A percentile compares a stretch with the other conserved stretches of the same genome.
These are phyloP conservation scores for Fonsecaea monophora DNA, from an alignment of 2,329 filamentous ascomycete genomes.

Conservation along the genomic window DNA sequence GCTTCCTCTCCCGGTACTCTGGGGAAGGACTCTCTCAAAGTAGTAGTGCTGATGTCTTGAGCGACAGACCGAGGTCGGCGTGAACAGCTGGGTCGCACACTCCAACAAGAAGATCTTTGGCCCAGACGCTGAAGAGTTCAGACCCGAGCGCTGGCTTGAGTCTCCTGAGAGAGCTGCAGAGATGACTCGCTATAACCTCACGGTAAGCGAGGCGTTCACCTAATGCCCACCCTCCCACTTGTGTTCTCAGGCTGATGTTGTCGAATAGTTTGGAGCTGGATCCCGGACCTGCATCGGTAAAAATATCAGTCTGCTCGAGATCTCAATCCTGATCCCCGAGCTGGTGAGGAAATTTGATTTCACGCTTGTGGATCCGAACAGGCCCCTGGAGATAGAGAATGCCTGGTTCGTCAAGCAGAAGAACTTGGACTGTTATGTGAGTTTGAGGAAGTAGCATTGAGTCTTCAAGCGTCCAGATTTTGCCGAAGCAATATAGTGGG, in stretches of 20 bases:
- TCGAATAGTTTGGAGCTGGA: conserved; percentile 30
- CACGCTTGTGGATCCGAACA: conserved; percentile 31
- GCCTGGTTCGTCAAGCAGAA: conserved; percentile 59
- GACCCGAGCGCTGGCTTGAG: conserved; percentile 74
- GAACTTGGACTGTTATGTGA: conserved; percentile 32
- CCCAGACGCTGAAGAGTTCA: conserved; percentile 61
- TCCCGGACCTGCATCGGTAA: conserved; percentile 34
- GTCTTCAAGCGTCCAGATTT: background rate
- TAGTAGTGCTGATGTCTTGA: background rate
- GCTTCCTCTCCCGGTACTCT: background rate
- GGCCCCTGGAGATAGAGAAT: conserved; percentile 35
- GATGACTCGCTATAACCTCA: conserved; percentile 51
- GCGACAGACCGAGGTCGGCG: conserved; percentile 47
- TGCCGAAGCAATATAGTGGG: background rate
- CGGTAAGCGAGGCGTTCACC: conserved; percentile 42
- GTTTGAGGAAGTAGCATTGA: conserved; percentile 21
- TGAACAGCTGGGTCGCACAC: conserved; percentile 56
- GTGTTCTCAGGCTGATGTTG: conserved; percentile 1
- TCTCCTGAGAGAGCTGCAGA: conserved; percentile 50
- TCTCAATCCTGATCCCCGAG: conserved; percentile 33
- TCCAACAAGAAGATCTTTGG: conserved; percentile 57
- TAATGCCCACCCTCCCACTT: background rate
- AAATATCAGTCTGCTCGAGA: conserved; percentile 32
- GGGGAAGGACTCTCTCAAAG: background rate
- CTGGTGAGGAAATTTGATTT: conserved; percentile 37